Evolutionary conservation across 805 yeast genomes (phyloP), one percentile per base, ranked within the genome.

Genomic region (Torulaspora quercuum): DNA sequence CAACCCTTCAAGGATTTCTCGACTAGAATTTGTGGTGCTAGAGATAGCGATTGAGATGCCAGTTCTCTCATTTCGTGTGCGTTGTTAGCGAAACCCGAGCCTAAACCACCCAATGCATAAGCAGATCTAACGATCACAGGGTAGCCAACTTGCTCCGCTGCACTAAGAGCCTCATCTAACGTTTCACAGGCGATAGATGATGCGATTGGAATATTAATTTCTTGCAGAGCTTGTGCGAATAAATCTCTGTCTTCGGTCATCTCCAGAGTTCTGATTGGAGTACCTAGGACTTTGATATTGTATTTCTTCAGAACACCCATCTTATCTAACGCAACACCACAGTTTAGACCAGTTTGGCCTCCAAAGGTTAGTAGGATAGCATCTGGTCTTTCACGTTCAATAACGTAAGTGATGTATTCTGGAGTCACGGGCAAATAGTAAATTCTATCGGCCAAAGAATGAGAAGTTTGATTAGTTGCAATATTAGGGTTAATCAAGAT

Each of bases 71-170:
- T 75, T 66, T 92, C 97, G 40, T 74, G 73, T 46, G 75, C 80
- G 63, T 86, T 81, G 51, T 75, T 73, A 40, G 98, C 98, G 59
- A 90, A 90, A 25, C 98, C 98, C 20, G 97, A 90, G 38, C 98
- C 98, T 44, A 90, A 74, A 53, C 98, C 98, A 61, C 98, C 98
- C 29, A 90, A 71, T 6, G 98, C 95, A 61, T 82, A 90, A 14
- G 98, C 98, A 29, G 97, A 87, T 69, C 98, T 82, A 41, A 92
- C 95, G 68, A 90, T 90, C 55, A 90, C 86, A 37, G 98, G 98
- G 67, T 89, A 90, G 7, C 96, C 95, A 45, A 90, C 86, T 31
- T 66, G 57, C 27, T 73, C 79, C 32, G 97, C 98, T 35, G 98
- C 97, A n/a, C 64, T 68, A 44, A 92, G 69, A 16, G 98, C 96